Evolutionary conservation across 202 grass and related monocot species (phyloP).

Genomic region (Schoenoplectus triqueter): DNA sequence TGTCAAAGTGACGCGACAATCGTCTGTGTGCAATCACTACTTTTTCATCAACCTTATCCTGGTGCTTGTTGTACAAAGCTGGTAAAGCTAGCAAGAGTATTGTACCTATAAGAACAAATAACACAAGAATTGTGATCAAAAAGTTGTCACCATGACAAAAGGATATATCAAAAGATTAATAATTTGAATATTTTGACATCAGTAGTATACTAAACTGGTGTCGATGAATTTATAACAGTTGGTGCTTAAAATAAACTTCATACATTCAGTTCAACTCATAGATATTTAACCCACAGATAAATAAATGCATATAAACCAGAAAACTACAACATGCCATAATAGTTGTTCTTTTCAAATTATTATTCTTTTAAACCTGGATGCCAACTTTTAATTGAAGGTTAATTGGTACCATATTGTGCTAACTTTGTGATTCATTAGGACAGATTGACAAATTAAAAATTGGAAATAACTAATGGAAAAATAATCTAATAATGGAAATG

Average conservation of each 20-base stretch:
- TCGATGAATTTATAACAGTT: neutral
- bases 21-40: constrained; percentile 59
- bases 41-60: constrained; percentile 87
- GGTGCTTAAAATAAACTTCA: neutral
- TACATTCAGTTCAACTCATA: neutral
- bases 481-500: neutral
- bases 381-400: neutral
- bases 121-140: neutral
- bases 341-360: no score
- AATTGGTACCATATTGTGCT: neutral
- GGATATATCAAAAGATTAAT: neutral
- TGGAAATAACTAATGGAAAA: neutral
- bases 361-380: neutral
- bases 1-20: constrained; percentile 53
- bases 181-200: neutral
- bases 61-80: constrained; percentile 79
- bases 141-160: neutral
- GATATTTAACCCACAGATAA: neutral
- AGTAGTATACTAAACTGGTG: neutral
- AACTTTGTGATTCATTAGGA: neutral
- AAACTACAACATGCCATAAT: no score
- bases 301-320: no score
- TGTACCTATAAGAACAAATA: constrained; percentile 48
- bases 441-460: neutral
- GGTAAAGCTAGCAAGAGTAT: constrained; percentile 62